Percentiles rank a stretch among this genome's conserved stretches.
Evolutionary conservation across 164 flowering plant species (phyloP).

Genomic region (Kalanchoe fedtschenkoi): DNA sequence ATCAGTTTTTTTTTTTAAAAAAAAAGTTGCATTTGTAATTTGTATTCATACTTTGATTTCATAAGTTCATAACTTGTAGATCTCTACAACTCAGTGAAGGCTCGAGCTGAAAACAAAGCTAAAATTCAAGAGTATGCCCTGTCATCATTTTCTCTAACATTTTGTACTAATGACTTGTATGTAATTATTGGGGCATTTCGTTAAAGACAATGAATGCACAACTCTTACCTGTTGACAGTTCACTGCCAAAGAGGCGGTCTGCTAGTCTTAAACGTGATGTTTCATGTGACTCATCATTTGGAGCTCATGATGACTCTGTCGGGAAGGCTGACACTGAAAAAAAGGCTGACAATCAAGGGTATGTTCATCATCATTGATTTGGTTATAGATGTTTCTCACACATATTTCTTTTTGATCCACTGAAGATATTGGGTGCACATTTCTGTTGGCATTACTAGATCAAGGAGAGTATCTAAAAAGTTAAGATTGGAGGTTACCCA

Average conservation of each 20-base stretch:
- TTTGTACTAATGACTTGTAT: background rate
- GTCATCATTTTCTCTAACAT: background rate
- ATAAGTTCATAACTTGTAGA: background rate
- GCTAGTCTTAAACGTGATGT: background rate
- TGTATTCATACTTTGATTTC: background rate
- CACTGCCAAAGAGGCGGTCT: background rate
- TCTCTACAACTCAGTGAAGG: background rate
- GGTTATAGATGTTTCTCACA: background rate
- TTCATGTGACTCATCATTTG: background rate
- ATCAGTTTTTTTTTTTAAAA: background rate
- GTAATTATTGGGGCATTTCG: background rate
- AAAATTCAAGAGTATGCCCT: background rate
- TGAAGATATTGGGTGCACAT: background rate
- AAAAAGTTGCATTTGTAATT: background rate
- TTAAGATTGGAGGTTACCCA: background rate
- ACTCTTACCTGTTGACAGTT: background rate
- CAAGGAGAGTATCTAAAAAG: background rate
- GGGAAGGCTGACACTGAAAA: background rate
- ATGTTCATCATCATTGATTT: background rate
- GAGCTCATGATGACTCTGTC: background rate
- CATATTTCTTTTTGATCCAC: background rate
- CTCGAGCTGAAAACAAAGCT: background rate
- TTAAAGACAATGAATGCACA: background rate
- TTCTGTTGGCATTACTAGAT: background rate
- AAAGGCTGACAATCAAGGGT: conserved; percentile 2